Conservation (phyloP, 177 flowering plant genomes). For the Telopea speciosissima region DNA sequence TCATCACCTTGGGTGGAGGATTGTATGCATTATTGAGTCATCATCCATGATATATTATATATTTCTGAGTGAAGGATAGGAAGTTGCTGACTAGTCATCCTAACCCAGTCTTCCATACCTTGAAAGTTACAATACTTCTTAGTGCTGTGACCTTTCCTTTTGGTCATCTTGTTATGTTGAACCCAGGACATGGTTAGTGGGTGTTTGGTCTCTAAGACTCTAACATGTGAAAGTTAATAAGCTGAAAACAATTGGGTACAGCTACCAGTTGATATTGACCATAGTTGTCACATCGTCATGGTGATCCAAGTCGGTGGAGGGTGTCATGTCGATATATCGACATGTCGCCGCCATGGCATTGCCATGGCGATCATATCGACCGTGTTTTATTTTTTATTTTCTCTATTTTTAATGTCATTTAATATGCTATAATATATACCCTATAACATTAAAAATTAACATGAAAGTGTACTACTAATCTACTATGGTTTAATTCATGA, state of each 20-base stretch:
- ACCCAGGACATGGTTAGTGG: conserved; percentile 13
- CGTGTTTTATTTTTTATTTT: too few relatives aligned
- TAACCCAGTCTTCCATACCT: conserved; percentile 1
- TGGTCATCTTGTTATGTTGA: conserved; percentile 1
- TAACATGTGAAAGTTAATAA: conserved; percentile 9
- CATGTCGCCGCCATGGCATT: too few relatives aligned
- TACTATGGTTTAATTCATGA: too few relatives aligned
- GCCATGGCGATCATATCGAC: too few relatives aligned
- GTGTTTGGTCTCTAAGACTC: conserved; percentile 10
- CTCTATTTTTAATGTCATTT: too few relatives aligned
- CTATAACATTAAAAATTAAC: too few relatives aligned
- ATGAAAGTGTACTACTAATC: too few relatives aligned
- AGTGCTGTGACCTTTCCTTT: neutral
- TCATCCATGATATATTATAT: conserved; percentile 2
- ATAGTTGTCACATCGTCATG: too few relatives aligned
- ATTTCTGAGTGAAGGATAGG: neutral
- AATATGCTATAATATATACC: too few relatives aligned
- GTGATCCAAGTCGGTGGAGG: too few relatives aligned
- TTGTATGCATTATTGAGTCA: conserved; percentile 7
- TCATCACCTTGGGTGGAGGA: neutral
- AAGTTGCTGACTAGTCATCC: conserved; percentile 9
- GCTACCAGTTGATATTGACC: conserved; percentile 15
- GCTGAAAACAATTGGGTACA: conserved; percentile 15
- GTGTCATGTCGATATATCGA: too few relatives aligned
- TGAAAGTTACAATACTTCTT: neutral